Percentiles rank a stretch among this genome's conserved stretches.
Conservation (phyloP, 225 moss, liverwort and hornwort genomes). For the Lunularia cruciata region DNA sequence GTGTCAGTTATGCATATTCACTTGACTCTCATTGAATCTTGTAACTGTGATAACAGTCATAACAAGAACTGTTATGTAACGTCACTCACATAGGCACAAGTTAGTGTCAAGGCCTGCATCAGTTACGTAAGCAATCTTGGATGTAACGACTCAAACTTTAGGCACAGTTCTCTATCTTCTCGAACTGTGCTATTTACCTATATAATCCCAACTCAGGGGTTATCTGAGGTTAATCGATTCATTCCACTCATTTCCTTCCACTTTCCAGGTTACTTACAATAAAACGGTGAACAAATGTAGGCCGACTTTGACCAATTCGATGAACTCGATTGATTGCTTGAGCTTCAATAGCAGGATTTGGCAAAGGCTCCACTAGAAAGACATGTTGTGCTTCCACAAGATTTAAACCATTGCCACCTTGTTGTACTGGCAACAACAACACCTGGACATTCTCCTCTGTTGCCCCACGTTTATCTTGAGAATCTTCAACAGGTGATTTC, state of each 20-base stretch:
- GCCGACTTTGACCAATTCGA: slow-evolving; percentile 81
- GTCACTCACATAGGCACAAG: neutral
- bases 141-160: too few species aligned
- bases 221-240: too few species aligned
- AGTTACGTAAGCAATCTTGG: neutral
- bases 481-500: slow-evolving; percentile 23
- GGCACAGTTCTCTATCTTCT: too few species aligned
- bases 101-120: slow-evolving; percentile 2
- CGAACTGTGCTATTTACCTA: neutral
- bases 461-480: slow-evolving; percentile 7
- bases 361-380: slow-evolving; percentile 78
- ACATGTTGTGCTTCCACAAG: slow-evolving; percentile 96
- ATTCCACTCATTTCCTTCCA: too few species aligned
- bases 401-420: slow-evolving; percentile 84
- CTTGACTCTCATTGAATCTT: too few species aligned
- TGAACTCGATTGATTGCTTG: slow-evolving; percentile 97
- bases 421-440: slow-evolving; percentile 70
- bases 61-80: too few species aligned
- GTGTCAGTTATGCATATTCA: too few species aligned
- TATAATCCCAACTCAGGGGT: too few species aligned
- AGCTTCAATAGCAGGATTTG: slow-evolving; percentile 82
- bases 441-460: slow-evolving; percentile 59
- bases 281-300: slow-evolving; percentile 88
- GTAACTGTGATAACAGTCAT: too few species aligned
- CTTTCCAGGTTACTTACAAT: slow-evolving; percentile 81